Evolutionary conservation across 495 filamentous ascomycete species (phyloP).

Genomic region (Daldinia vernicosa): DNA sequence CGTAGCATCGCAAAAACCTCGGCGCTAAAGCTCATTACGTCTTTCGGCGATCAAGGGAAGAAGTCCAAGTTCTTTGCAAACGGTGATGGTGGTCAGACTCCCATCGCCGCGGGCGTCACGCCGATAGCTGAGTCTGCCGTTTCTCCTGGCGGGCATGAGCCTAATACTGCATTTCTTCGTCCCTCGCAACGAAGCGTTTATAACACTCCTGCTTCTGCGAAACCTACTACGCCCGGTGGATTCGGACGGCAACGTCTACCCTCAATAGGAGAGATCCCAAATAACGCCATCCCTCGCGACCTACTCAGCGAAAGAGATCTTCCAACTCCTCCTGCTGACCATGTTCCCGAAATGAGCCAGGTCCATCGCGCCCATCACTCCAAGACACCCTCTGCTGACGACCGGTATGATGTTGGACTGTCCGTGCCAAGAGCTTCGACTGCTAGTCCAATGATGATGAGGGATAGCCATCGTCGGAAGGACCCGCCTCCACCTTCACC

Average conservation of each 20-base stretch:
- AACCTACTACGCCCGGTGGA: conserved; percentile 75
- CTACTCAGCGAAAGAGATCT: conserved; percentile 44
- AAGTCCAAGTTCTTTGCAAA: conserved; percentile 73
- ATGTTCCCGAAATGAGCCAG: conserved; percentile 25
- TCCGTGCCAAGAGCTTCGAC: conserved; percentile 54
- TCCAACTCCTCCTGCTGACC: conserved; percentile 46
- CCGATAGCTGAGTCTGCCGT: conserved; percentile 93
- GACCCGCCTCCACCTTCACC: conserved; percentile 61
- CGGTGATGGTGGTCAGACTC: conserved; percentile 76
- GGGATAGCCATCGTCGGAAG: conserved; percentile 43
- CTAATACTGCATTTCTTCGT: conserved; percentile 72
- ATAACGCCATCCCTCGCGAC: conserved; percentile 48
- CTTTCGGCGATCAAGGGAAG: conserved; percentile 72
- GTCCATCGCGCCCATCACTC: conserved; percentile 27
- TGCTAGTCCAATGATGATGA: conserved; percentile 61
- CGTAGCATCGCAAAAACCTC: conserved; percentile 75
- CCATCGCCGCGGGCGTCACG: conserved; percentile 80
- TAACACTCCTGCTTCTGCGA: conserved; percentile 75
- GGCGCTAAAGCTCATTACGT: conserved; percentile 92
- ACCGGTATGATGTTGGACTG: conserved; percentile 35
- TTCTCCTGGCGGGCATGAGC: conserved; percentile 71
- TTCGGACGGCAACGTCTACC: conserved; percentile 76
- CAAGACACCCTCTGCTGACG: conserved; percentile 30
- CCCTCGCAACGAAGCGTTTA: conserved; percentile 64
- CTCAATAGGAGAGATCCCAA: conserved; percentile 80